Evolutionary conservation across 2,329 filamentous ascomycete species (phyloP).

Genomic region (Akanthomyces lecanii): DNA sequence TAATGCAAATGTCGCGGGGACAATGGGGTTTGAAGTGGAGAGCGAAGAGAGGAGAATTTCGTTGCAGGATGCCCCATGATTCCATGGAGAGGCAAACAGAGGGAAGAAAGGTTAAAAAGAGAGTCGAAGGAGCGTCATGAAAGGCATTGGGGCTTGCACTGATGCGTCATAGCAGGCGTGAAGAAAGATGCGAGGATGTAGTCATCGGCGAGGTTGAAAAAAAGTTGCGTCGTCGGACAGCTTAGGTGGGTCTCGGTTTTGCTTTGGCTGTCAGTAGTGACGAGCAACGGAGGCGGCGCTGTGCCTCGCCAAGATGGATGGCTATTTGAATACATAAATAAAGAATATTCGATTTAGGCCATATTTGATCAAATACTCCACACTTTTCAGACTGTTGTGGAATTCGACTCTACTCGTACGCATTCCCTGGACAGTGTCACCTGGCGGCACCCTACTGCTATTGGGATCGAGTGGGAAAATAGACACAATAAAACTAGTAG

Average conservation of each 20-base stretch:
- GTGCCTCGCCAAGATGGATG: background rate
- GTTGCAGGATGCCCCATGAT: conserved; percentile 10
- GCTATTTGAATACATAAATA: background rate
- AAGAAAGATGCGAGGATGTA: background rate
- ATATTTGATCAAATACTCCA: too few species aligned
- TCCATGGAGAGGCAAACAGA: conserved; percentile 4
- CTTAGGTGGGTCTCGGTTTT: conserved; percentile 2
- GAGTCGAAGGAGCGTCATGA: background rate
- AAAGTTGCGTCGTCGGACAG: background rate
- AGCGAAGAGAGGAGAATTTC: conserved; percentile 1
- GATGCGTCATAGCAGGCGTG: background rate
- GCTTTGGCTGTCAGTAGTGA: background rate
- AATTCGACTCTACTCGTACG: too few species aligned
- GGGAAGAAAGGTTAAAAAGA: background rate
- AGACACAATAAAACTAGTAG: background rate
- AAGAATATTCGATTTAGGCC: background rate
- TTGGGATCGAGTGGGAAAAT: too few species aligned
- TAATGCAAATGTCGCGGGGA: background rate
- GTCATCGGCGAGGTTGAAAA: conserved; percentile 8
- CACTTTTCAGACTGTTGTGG: too few species aligned
- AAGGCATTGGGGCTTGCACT: background rate
- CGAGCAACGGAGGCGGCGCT: background rate
- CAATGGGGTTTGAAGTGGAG: background rate
- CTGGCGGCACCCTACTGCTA: too few species aligned
- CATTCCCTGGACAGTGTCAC: too few species aligned